Conservation (phyloP, 2,329 filamentous ascomycete species). For the Fusarium keratoplasticum region DNA sequence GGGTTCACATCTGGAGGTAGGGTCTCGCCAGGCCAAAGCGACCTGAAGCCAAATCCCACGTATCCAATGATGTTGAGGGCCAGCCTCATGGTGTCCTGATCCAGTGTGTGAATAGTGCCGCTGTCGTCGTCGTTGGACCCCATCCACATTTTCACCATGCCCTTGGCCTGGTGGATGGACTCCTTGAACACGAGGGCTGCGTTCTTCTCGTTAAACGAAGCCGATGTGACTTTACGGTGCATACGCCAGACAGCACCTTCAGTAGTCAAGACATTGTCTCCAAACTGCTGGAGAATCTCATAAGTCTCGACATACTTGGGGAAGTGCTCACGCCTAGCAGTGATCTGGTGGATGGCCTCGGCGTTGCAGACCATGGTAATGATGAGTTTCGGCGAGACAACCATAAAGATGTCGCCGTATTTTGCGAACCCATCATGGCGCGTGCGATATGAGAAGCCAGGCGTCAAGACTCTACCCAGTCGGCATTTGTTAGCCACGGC, state of each 20-base stretch:
- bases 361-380: conserved; percentile 71
- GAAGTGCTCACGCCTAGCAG: conserved; percentile 75
- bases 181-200: conserved; percentile 75
- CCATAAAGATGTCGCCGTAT: conserved; percentile 72
- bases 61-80: conserved; percentile 69
- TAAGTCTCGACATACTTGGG: conserved; percentile 58
- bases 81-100: conserved; percentile 74
- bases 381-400: conserved; percentile 68
- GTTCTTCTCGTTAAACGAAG: conserved; percentile 82
- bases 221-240: conserved; percentile 78
- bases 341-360: conserved; percentile 74
- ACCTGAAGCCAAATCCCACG: conserved; percentile 76
- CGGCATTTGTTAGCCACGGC: conserved; percentile 15
- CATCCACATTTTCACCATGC: conserved; percentile 70
- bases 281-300: conserved; percentile 62
- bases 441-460: conserved; percentile 69
- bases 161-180: conserved; percentile 69
- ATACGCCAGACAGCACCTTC: conserved; percentile 77
- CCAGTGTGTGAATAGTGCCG: conserved; percentile 65
- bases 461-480: conserved; percentile 60
- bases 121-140: conserved; percentile 42
- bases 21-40: conserved; percentile 73
- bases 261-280: conserved; percentile 76
- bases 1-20: conserved; percentile 56
- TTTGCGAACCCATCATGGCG: conserved; percentile 69